Evolutionary conservation across 2,329 filamentous ascomycete genomes (phyloP), one percentile per base, ranked within the genome.

Genomic region (Ophidiomyces ophidiicola): DNA sequence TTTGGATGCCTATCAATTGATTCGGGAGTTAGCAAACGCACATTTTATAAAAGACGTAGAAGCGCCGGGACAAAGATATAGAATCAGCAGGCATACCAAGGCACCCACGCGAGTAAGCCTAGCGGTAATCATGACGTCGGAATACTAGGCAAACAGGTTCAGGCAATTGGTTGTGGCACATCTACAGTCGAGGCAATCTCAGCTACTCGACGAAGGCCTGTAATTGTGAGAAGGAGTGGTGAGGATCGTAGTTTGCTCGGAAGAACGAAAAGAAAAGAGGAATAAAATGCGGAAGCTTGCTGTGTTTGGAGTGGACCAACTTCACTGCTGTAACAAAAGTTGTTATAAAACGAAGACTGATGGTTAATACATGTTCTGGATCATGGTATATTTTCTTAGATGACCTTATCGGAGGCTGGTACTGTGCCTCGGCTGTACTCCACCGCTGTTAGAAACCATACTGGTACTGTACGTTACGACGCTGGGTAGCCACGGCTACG

Each of bases 91-190:
- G 61, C 64, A 49, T 62, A 67, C 63, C 62, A 66, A 57, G 57
- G 58, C 61, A 60, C 62, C 61, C 49, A 60, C 53, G 56, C 64
- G 64, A 57, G 62, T 57, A 50, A 67, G 57, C 58, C 60, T 58
- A 49, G 62, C 57, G 52, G 63, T 62, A 54, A 67, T 62, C 64
- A 67, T 67, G 52, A 54, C 64, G 57, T 42, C 54, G 54, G 56
- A 53, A 59, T 56, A 57, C 56, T 61, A 57, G 53, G 51, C 52
- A 51, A n/a, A 56, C 53, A 50, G 52, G 51, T 31, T 40, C 32
- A 14, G 23, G 18, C 24, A 24, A 24, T 38, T 38, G 21, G 42
- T 37, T 14, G 39, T 36, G 33, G 39, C 55, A 55, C 60, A 61
- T 60, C 52, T 53, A 61, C 58, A 43, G 49, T 44, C 54, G 51